phyloP scores from a whole-genome alignment of 2,329 filamentous ascomycete genomes.

The Penicillium nordicum region DNA sequence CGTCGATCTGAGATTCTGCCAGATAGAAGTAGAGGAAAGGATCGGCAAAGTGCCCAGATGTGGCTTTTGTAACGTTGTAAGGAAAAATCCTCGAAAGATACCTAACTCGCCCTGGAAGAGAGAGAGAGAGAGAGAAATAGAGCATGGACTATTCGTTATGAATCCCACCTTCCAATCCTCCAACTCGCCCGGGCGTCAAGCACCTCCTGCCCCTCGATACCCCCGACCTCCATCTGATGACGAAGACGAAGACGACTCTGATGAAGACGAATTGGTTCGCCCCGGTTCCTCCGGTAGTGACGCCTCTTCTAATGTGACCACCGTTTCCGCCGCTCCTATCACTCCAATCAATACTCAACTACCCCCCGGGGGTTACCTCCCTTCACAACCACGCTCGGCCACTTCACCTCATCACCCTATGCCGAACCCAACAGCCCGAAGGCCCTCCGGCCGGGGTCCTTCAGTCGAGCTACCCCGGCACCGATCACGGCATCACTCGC shows the following conservation, averaged over 20 bases:
- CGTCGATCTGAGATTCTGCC: constrained; percentile 5
- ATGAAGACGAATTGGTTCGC: constrained; percentile 35
- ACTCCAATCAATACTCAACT: constrained; percentile 33
- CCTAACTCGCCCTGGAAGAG: neutral
- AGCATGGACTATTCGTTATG: constrained; percentile 20
- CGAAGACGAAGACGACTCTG: constrained; percentile 23
- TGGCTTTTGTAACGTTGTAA: constrained; percentile 5
- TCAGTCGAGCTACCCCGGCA: constrained; percentile 40
- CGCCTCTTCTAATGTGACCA: constrained; percentile 47
- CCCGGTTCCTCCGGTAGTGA: constrained; percentile 47
- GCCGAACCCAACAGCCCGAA: constrained; percentile 38
- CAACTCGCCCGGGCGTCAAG: constrained; percentile 19
- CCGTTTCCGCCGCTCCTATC: constrained; percentile 42
- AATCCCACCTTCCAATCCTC: constrained; percentile 15
- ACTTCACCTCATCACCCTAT: constrained; percentile 35
- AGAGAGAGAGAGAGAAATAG: neutral
- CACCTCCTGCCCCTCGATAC: constrained; percentile 16
- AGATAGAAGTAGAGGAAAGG: constrained; percentile 7
- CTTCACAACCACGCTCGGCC: constrained; percentile 28
- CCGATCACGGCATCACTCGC: constrained; percentile 54
- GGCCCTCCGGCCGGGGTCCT: constrained; percentile 38
- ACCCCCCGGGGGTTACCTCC: constrained; percentile 21
- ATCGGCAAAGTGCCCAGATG: constrained; percentile 7
- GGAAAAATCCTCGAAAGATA: neutral
- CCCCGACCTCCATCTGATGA: constrained; percentile 21